A percentile compares a stretch with the other conserved stretches of the same genome.
phyloP scores from a whole-genome alignment of 23 red algal genomes.

The Pyropia haitanensis region DNA sequence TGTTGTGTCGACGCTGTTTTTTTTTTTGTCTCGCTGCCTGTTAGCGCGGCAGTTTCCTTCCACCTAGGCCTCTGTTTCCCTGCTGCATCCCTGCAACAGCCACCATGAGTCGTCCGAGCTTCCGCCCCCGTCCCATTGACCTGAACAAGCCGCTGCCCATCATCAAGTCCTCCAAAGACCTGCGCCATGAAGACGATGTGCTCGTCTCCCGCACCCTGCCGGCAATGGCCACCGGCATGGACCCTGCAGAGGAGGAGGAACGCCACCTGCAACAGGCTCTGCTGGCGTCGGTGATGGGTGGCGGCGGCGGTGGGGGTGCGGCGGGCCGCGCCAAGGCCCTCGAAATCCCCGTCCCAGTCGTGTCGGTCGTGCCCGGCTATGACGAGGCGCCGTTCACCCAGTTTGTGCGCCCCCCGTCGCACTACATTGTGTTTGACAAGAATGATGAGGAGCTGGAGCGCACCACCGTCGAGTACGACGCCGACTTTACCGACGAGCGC shows the following conservation, averaged over 20 bases:
- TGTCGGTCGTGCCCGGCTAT: slow-evolving; percentile 12
- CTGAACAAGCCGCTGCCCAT: slow-evolving; percentile 73
- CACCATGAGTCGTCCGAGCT: slow-evolving; percentile 48
- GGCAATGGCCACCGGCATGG: slow-evolving; percentile 77
- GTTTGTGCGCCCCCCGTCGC: slow-evolving; percentile 16
- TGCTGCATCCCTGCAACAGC: not conserved
- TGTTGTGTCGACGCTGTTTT: too few relatives aligned
- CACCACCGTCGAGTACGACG: slow-evolving; percentile 74
- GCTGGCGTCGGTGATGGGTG: slow-evolving; percentile 56
- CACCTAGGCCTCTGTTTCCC: too few relatives aligned
- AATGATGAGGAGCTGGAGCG: slow-evolving; percentile 57
- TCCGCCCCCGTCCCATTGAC: slow-evolving; percentile 96
- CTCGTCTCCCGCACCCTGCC: slow-evolving; percentile 79
- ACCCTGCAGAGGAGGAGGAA: slow-evolving; percentile 73
- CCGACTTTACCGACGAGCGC: slow-evolving; percentile 44
- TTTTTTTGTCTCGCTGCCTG: too few relatives aligned
- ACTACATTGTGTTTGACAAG: slow-evolving; percentile 66
- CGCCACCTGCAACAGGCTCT: slow-evolving; percentile 91
- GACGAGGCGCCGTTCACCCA: not conserved
- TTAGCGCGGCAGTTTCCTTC: too few relatives aligned
- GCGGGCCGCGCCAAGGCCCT: slow-evolving; percentile 23
- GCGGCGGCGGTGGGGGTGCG: not conserved
- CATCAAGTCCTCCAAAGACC: slow-evolving; percentile 40
- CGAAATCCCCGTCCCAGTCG: slow-evolving; percentile 84
- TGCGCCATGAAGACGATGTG: slow-evolving; percentile 79